These are phyloP conservation scores for Capsella rubella DNA, from an alignment of 441 rosid genomes.

Conservation along the genomic window DNA sequence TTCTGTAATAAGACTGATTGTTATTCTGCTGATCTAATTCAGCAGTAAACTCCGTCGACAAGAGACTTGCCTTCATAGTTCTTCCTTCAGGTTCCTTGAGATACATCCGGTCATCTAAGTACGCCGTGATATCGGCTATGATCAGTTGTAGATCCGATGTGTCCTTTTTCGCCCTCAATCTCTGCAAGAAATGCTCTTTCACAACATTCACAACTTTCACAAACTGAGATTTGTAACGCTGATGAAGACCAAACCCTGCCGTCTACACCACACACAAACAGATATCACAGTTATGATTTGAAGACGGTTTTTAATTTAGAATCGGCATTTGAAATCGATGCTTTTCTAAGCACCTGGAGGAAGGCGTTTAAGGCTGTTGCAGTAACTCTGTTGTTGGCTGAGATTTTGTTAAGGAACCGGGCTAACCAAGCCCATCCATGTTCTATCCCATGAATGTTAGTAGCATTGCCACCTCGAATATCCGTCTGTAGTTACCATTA, in stretches of 20 bases:
- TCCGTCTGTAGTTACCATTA: constrained; percentile 59
- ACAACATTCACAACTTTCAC: constrained; percentile 62
- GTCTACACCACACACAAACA: constrained; percentile 51
- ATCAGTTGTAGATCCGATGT: constrained; percentile 51
- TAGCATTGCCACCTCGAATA: constrained; percentile 51
- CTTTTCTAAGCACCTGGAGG: constrained; percentile 39
- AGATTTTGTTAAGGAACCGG: constrained; percentile 66
- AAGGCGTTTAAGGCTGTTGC: constrained; percentile 79
- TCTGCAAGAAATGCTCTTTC: constrained; percentile 60
- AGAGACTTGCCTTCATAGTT: constrained; percentile 48
- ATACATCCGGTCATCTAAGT: constrained; percentile 67
- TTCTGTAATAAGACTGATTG: constrained; percentile 24
- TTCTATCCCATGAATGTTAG: constrained; percentile 69
- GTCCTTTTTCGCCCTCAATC: constrained; percentile 55
- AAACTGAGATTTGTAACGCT: constrained; percentile 72
- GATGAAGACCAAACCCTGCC: constrained; percentile 81
- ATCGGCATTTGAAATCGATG: constrained; percentile 12
- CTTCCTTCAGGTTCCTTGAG: constrained; percentile 74
- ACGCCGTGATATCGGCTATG: constrained; percentile 57
- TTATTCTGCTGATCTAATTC: constrained; percentile 35
- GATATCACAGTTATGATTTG: not conserved
- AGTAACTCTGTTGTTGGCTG: constrained; percentile 69
- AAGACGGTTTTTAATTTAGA: not conserved
- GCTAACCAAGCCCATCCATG: constrained; percentile 98
- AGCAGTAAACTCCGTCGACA: constrained; percentile 56